Conservation (phyloP, 345 rosid species). For the Punica granatum region DNA sequence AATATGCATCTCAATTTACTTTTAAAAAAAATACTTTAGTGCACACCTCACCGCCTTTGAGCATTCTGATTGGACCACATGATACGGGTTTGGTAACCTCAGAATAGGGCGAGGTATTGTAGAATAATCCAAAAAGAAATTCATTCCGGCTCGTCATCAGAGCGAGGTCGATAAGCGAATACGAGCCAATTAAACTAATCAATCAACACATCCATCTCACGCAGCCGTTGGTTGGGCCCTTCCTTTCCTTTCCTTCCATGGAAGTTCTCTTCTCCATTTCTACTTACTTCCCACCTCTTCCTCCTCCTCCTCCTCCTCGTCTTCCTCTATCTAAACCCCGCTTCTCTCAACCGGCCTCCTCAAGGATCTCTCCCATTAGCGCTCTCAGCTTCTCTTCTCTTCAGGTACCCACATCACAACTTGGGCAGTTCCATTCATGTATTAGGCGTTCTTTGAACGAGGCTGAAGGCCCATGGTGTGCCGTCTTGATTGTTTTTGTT, state of each 20-base stretch:
- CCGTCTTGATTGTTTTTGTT: background rate
- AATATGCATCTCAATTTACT: too few relatives aligned
- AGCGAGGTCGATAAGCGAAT: too few relatives aligned
- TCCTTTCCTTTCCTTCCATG: background rate
- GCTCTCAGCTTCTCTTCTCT: background rate
- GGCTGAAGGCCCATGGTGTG: background rate
- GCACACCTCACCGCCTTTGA: too few relatives aligned
- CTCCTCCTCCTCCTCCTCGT: background rate
- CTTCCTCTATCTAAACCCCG: background rate
- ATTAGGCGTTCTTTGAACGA: background rate
- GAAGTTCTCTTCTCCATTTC: background rate
- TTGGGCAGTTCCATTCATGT: background rate
- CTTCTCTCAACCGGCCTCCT: background rate
- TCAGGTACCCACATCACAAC: constrained; percentile 27
- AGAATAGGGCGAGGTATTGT: too few relatives aligned
- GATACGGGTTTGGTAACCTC: too few relatives aligned
- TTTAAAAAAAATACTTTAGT: too few relatives aligned
- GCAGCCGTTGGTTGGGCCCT: too few relatives aligned
- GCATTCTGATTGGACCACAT: too few relatives aligned
- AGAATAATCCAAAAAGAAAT: too few relatives aligned
- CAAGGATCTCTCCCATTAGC: background rate
- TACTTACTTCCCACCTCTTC: background rate
- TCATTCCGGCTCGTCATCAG: too few relatives aligned
- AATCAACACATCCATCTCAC: too few relatives aligned
- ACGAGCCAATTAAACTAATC: too few relatives aligned